Evolutionary conservation across 2,329 filamentous ascomycete genomes (phyloP), one percentile per base, ranked within the genome.

Genomic region (Cytospora paraplurivora): DNA sequence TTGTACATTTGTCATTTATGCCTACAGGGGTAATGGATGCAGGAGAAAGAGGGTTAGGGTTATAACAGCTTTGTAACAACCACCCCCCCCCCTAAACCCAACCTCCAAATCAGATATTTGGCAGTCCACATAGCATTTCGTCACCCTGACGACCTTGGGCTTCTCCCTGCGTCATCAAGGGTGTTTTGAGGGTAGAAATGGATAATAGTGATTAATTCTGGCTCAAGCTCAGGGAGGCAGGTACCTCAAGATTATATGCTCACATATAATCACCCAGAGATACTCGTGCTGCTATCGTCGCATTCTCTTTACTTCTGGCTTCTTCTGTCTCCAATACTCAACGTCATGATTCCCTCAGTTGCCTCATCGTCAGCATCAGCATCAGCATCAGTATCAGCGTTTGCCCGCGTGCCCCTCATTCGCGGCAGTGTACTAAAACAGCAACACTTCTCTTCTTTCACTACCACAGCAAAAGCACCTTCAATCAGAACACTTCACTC

Each of bases 331-430:
- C 6, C 35, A 35, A 12, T 4, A 2, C n/a, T 21, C 27, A 35
- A 54, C 58, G 58, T 60, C 58, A 60, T 60, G 58, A 54, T 54
- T 53, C 37, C 49, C 50, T 53, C 58, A 60, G 15, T 44, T n/a
- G 50, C 58, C 4, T n/a, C n/a, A n/a, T n/a, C n/a, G n/a, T n/a
- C n/a, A n/a, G n/a, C n/a, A n/a, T n/a, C n/a, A n/a, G n/a, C n/a
- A n/a, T n/a, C n/a, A n/a, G n/a, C n/a, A n/a, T n/a, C n/a, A n/a
- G n/a, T n/a, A n/a, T n/a, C n/a, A n/a, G n/a, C n/a, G n/a, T n/a
- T n/a, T n/a, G n/a, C n/a, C n/a, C 50, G 27, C 58, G 12, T 47
- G 5, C 21, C 50, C 37, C 37, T 54, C 50, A 49, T 27, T 13
- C 51, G 19, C 17, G 17, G 27, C 41, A 54, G 50, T n/a, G 12